Evolutionary conservation across 495 filamentous ascomycete species (phyloP), one percentile per base, ranked within the genome.

Genomic region (Amphirosellinia nigrospora): DNA sequence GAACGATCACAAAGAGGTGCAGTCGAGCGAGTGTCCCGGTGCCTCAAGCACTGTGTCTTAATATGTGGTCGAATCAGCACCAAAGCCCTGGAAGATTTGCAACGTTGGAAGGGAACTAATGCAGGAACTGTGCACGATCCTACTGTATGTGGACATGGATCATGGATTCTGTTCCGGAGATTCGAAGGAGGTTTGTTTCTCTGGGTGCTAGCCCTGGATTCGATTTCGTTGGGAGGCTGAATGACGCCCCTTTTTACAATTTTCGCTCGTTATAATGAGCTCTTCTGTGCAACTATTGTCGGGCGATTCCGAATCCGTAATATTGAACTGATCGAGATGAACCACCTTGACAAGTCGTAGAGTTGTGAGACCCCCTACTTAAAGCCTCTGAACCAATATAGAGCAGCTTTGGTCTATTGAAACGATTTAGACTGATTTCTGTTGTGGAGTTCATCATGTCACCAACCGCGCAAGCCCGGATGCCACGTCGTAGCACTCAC

Each of bases 111-210:
- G 45, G 64, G 69, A 50, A 39, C 75, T 75, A 73, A 73, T 76
- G 76, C 76, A 77, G 75, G 75, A 77, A 77, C 75, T 56, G 41
- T 39, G 32, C 64, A 34, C 50, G 59, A 67, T 67, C 50, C 36
- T 26, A 59, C 28, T 60, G 52, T 68, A 48, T 71, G 66, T 70
- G 66, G 70, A 71, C 73, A 75, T 32, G 30, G 11, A 43, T 52
- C 21, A 59, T 28, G 41, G 67, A 26, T 61, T 60, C 60, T 52
- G 67, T 53, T 68, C 30, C 73, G 66, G 71, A 76, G 71, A 76
- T 63, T 52, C 63, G 26, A 65, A 26, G 43, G 30, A 23, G 52
- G 56, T 45, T 68, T 71, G 73, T 71, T 28, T 66, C 45, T 38
- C n/a, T 55, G 30, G 50, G 50, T 16, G 30, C 30, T 63, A 45